Base-by-base conservation (phyloP, 108 stramenopile species). In the Parietichytrium sp. region DNA sequence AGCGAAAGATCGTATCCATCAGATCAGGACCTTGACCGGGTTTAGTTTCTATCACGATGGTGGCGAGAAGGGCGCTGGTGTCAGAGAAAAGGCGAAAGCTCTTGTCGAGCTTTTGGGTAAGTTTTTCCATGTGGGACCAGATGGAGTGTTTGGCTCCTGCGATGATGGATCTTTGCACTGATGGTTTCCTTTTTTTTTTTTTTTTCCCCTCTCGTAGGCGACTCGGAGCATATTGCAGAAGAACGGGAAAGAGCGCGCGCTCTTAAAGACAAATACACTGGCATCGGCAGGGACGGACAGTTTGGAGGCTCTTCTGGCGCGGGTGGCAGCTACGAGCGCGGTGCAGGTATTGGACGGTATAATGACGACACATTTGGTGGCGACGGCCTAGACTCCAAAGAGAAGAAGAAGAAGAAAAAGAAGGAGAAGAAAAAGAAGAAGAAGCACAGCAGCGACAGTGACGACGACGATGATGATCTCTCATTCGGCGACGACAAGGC, bases 21-120 rank as follows among this genome's bases (percentile, higher is more conserved):
- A 45, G 82, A 45, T 85, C 15, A 86, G 88, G 47, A 83, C 82
- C 38, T 55, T 89, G 12, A 26, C 80, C n/a, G 87, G 87, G 36
- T 89, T 85, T 81, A 87, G 84, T 85, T 87, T 79, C 84, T 86
- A 84, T 52, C 87, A 89, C 80, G 88, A 85, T 6, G 36, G 45
- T 31, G 55, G 82, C 3, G 88, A 89, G 23, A 81, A 84, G 54
- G 88, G 88, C 48, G 80, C 85, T 20, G 88, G 88, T 38, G 84
- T 88, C 27, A 78, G 88, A 23, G 88, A 88, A 33, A 87, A 84
- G 54, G 81, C 88, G 20, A 87, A 87, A 81, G 80, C 82, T 72
- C 33, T 88, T 15, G 79, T 81, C 47, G 88, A 88, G 49, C 78
- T 88, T 51, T 77, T 88, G 15, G n/a, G n/a, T n/a, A n/a, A n/a